These are phyloP conservation scores for Melaleuca quinquenervia DNA, from an alignment of 345 rosid species.

Conservation along the genomic window DNA sequence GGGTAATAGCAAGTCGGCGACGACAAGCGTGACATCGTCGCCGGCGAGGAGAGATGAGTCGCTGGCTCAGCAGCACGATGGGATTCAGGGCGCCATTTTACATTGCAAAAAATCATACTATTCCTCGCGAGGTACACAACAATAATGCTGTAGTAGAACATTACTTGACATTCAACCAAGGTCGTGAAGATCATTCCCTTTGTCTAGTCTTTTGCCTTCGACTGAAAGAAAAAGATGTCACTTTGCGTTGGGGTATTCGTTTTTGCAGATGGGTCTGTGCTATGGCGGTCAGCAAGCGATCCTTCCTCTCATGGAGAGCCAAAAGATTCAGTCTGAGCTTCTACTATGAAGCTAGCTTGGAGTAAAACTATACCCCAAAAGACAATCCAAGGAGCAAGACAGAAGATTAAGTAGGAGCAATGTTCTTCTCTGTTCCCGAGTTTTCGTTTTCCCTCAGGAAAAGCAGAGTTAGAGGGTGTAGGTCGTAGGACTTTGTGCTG, in stretches of 20 bases:
- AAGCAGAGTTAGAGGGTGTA: background rate
- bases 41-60: conserved; percentile 27
- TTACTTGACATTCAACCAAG: background rate
- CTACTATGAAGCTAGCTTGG: background rate
- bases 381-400: background rate
- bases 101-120: conserved; percentile 41
- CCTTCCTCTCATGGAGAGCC: background rate
- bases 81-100: conserved; percentile 36
- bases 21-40: background rate
- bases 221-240: background rate
- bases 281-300: background rate
- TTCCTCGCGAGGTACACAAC: background rate
- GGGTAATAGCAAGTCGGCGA: conserved; percentile 21
- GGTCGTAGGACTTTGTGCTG: background rate
- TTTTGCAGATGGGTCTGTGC: background rate
- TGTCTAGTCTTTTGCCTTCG: background rate
- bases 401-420: background rate
- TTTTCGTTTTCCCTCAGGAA: background rate
- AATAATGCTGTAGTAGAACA: background rate
- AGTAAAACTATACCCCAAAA: background rate
- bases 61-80: conserved; percentile 30
- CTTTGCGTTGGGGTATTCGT: background rate
- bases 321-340: background rate
- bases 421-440: background rate
- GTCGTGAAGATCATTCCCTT: background rate